Conservation (phyloP, 805 yeast genomes). For the Starmera amethionina region DNA sequence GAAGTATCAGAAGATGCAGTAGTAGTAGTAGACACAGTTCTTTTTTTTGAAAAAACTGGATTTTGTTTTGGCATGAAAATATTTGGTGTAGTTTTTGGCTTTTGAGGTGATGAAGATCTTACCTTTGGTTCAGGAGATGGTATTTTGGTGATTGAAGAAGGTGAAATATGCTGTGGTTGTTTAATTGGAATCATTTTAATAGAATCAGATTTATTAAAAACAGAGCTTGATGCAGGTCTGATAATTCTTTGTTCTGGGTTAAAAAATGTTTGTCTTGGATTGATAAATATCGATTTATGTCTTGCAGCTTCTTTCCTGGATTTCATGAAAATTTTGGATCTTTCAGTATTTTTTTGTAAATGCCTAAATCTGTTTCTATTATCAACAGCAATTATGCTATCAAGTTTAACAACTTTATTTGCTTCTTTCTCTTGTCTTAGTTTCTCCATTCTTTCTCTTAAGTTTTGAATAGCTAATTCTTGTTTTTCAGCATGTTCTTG, state of each 20-base stretch:
- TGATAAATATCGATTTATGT: slow-evolving; percentile 10
- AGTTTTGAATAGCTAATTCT: slow-evolving; percentile 23
- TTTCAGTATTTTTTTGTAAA: slow-evolving; percentile 1
- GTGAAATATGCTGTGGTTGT: too few species aligned
- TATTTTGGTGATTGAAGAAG: too few species aligned
- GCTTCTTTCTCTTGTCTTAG: slow-evolving; percentile 21
- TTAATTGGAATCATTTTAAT: too few species aligned
- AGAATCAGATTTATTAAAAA: too few species aligned
- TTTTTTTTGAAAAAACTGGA: too few species aligned
- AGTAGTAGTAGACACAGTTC: too few species aligned
- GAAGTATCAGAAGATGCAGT: too few species aligned
- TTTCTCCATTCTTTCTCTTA: slow-evolving; percentile 21
- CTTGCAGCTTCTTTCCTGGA: slow-evolving; percentile 12
- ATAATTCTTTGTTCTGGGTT: too few species aligned
- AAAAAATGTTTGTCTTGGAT: slow-evolving; percentile 6
- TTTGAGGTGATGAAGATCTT: too few species aligned
- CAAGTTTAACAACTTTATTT: slow-evolving; percentile 18
- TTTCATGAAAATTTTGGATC: slow-evolving; percentile 18
- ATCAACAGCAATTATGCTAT: slow-evolving; percentile 12
- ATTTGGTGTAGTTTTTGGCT: too few species aligned
- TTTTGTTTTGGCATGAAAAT: too few species aligned
- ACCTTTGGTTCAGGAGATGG: too few species aligned
- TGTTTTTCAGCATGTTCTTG: slow-evolving; percentile 24
- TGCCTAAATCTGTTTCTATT: not conserved
- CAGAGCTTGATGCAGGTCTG: not conserved